Conservation (phyloP, 2,329 filamentous ascomycete genomes). For the Aplosporella prunicola region DNA sequence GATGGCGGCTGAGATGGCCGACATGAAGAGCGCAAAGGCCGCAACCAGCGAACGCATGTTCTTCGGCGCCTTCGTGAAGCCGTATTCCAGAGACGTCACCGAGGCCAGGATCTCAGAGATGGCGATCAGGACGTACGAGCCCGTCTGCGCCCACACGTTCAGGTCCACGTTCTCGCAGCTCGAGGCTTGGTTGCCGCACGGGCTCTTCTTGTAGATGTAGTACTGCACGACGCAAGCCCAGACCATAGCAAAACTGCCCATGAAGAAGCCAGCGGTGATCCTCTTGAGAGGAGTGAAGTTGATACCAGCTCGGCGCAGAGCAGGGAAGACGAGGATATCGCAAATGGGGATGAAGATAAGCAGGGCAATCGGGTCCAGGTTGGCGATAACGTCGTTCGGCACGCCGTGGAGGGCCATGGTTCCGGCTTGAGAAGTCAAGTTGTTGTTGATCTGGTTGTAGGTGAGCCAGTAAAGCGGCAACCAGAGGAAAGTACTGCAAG, state of each 20-base stretch:
- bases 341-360: constrained; percentile 66
- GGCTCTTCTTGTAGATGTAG: constrained; percentile 34
- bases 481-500: constrained; percentile 43
- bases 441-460: constrained; percentile 59
- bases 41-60: constrained; percentile 46
- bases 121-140: constrained; percentile 46
- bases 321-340: constrained; percentile 58
- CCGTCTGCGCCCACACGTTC: constrained; percentile 46
- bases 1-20: constrained; percentile 18
- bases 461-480: constrained; percentile 61
- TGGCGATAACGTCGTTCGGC: constrained; percentile 69
- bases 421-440: constrained; percentile 58
- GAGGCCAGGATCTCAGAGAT: constrained; percentile 54
- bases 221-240: constrained; percentile 49
- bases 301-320: constrained; percentile 53
- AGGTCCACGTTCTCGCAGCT: constrained; percentile 46
- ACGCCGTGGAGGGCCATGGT: constrained; percentile 60
- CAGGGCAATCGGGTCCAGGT: constrained; percentile 65
- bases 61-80: constrained; percentile 62
- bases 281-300: constrained; percentile 67
- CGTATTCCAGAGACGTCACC: constrained; percentile 62
- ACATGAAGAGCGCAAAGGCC: constrained; percentile 27
- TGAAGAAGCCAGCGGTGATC: constrained; percentile 60
- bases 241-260: constrained; percentile 52
- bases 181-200: constrained; percentile 36